Percentiles rank a stretch among this genome's conserved stretches.
Conservation (phyloP, 306 rosid genomes). For the Abrus precatorius region DNA sequence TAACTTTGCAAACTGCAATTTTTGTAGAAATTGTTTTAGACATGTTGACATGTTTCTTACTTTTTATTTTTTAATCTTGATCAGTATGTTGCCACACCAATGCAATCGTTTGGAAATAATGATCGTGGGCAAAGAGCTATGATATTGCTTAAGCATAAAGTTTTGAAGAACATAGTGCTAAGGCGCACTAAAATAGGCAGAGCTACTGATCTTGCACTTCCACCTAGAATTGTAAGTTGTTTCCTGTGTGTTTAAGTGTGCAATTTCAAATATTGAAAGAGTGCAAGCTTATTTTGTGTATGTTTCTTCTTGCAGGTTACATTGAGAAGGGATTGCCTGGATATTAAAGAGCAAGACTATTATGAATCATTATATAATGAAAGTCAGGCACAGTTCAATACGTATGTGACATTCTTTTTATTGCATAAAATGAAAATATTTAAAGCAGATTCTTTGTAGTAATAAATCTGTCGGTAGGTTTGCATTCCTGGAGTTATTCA, state of each 20-base stretch:
- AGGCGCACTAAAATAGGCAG: conserved; percentile 93
- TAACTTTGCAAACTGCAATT: conserved; percentile 20
- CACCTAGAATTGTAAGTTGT: conserved; percentile 88
- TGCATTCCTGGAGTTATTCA: not conserved
- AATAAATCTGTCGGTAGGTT: not conserved
- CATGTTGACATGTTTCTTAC: conserved; percentile 35
- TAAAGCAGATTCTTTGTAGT: conserved; percentile 11
- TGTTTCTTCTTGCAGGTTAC: conserved; percentile 66
- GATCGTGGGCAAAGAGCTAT: conserved; percentile 68
- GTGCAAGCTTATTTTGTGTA: conserved; percentile 26
- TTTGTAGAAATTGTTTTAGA: not conserved
- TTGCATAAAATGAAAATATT: conserved; percentile 10
- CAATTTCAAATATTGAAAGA: conserved; percentile 10
- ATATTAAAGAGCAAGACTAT: conserved; percentile 83
- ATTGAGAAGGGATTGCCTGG: conserved; percentile 79
- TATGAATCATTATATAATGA: conserved; percentile 88
- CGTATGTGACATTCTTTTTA: conserved; percentile 60
- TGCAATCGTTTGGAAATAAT: conserved; percentile 56
- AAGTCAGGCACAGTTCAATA: conserved; percentile 85
- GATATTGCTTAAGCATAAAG: conserved; percentile 80
- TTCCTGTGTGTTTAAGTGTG: conserved; percentile 27
- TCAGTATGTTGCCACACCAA: conserved; percentile 77
- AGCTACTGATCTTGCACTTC: conserved; percentile 96
- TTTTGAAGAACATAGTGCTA: conserved; percentile 74
- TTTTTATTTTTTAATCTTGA: conserved; percentile 45